These are phyloP conservation scores for Boletales sp. DNA, from an alignment of 768 basidiomycete species.

Conservation along the genomic window DNA sequence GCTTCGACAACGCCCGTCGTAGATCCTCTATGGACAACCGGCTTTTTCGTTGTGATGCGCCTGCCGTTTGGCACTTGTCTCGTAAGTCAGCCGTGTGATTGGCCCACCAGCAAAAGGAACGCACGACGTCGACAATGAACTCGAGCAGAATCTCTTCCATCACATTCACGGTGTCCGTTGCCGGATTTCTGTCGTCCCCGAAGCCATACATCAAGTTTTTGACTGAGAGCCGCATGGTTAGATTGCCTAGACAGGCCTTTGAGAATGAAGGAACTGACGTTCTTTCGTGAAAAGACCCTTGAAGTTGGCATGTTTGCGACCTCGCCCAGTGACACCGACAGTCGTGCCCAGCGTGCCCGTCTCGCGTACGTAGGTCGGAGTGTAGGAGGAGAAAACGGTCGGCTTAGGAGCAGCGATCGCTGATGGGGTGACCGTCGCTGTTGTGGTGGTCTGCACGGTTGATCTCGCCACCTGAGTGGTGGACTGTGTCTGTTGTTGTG, in stretches of 20 bases:
- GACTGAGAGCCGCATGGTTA: slow-evolving; percentile 42
- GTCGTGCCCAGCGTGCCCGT: slow-evolving; percentile 34
- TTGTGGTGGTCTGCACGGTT: slow-evolving; percentile 25
- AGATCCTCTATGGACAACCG: slow-evolving; percentile 87
- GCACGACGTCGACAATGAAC: slow-evolving; percentile 84
- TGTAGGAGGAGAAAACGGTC: slow-evolving; percentile 55
- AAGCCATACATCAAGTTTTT: slow-evolving; percentile 90
- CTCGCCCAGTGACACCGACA: slow-evolving; percentile 42
- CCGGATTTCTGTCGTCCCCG: slow-evolving; percentile 86
- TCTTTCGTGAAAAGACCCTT: slow-evolving; percentile 81
- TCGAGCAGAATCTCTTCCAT: slow-evolving; percentile 94
- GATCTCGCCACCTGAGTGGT: slow-evolving; percentile 27
- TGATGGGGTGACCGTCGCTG: slow-evolving; percentile 30
- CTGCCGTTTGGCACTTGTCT: slow-evolving; percentile 67
- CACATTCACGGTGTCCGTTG: slow-evolving; percentile 82
- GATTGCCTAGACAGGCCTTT: slow-evolving; percentile 3
- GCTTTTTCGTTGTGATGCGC: slow-evolving; percentile 63
- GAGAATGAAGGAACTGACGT: slow-evolving; percentile 43
- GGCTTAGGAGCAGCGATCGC: slow-evolving; percentile 33
- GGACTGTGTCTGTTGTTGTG: slow-evolving; percentile 33
- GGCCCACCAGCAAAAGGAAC: slow-evolving; percentile 31
- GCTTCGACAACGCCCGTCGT: slow-evolving; percentile 70
- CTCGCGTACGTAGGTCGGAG: slow-evolving; percentile 51
- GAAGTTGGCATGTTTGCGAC: slow-evolving; percentile 63
- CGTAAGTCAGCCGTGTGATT: slow-evolving; percentile 6